A percentile compares a stretch with the other conserved stretches of the same genome.
These are phyloP conservation scores for Eucalyptus sp. DNA, from an alignment of 345 rosid genomes.

Conservation along the genomic window DNA sequence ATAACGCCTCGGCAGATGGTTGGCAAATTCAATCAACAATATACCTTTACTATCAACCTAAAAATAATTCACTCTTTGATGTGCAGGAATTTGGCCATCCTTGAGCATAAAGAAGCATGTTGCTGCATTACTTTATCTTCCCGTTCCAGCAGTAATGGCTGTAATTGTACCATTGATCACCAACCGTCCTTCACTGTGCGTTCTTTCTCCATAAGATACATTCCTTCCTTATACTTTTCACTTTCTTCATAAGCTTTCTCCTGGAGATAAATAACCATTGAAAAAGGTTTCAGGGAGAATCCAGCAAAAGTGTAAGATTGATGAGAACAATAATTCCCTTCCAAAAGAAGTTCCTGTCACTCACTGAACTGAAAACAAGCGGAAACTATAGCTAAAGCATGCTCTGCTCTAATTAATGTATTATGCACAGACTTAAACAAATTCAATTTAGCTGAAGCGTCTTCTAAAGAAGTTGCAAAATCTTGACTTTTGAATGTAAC, in stretches of 20 bases:
- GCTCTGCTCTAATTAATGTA: background rate
- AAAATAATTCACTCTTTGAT: background rate
- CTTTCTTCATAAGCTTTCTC: slow-evolving; percentile 34
- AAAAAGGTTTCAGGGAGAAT: background rate
- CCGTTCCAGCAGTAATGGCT: background rate
- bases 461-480: background rate
- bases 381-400: background rate
- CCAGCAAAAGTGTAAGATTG: background rate
- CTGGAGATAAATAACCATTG: background rate
- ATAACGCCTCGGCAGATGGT: background rate
- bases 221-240: slow-evolving; percentile 30
- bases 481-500: background rate
- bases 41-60: background rate
- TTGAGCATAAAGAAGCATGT: background rate
- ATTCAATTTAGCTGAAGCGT: background rate
- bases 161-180: background rate
- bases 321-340: background rate
- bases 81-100: background rate
- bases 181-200: slow-evolving; percentile 22
- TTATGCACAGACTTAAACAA: background rate
- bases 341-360: background rate
- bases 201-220: slow-evolving; percentile 31
- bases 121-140: background rate
- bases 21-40: background rate
- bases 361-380: background rate